Percentiles rank a stretch among this genome's conserved stretches.
Evolutionary conservation across 2,329 filamentous ascomycete species (phyloP).

Genomic region (Colletotrichum endophyticum): DNA sequence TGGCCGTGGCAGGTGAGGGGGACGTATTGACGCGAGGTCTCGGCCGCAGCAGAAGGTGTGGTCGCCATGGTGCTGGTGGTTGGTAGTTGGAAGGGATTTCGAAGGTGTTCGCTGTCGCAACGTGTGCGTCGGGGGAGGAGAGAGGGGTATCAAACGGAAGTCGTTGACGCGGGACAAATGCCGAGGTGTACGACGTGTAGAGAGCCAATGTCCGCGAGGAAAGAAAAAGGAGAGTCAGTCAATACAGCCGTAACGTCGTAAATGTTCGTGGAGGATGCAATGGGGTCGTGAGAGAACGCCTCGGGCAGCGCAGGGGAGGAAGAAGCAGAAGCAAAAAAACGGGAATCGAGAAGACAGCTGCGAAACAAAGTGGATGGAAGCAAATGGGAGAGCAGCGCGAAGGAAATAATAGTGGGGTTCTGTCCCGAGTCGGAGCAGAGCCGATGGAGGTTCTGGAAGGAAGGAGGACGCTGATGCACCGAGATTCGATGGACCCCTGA

Average conservation of each 20-base stretch:
- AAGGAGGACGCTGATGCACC: background rate
- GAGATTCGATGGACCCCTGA: slow-evolving; percentile 14
- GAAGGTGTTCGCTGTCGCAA: background rate
- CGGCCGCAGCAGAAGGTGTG: background rate
- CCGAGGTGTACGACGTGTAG: background rate
- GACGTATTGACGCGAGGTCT: slow-evolving; percentile 65
- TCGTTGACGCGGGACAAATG: background rate
- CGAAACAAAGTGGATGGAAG: background rate
- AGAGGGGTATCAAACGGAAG: slow-evolving; percentile 9
- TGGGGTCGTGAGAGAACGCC: background rate
- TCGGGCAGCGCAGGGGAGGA: background rate
- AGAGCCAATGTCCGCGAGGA: background rate
- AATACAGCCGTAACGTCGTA: slow-evolving; percentile 21
- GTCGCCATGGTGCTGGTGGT: slow-evolving; percentile 4
- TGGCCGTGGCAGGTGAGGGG: slow-evolving; percentile 95
- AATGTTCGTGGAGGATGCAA: slow-evolving; percentile 14
- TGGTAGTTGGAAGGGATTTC: background rate
- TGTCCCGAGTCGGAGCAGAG: slow-evolving; percentile 2
- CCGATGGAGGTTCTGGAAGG: slow-evolving; percentile 2
- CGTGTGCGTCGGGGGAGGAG: background rate
- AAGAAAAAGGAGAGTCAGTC: slow-evolving; percentile 10
- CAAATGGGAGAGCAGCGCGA: background rate
- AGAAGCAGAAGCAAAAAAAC: background rate
- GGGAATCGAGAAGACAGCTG: background rate
- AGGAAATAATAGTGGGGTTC: background rate